Evolutionary conservation across 495 filamentous ascomycete species (phyloP), one percentile per base, ranked within the genome.

Genomic region (Aspergillus heteromorphus): DNA sequence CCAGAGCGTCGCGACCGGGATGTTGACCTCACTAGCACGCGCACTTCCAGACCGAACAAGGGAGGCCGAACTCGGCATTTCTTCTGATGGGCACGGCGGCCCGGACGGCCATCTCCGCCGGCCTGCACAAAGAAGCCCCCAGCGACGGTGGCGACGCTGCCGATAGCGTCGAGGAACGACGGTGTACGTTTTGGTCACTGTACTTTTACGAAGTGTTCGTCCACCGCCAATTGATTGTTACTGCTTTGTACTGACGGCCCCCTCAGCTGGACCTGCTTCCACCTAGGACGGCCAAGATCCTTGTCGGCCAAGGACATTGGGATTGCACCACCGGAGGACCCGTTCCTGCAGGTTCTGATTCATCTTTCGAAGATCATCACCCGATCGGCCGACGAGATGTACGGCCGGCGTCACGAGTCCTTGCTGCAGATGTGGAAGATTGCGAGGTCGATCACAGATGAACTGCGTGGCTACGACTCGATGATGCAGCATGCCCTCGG

Each of bases 381-480:
- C 30, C 65, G 71, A 0, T 70, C 71, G 5, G 60, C 66, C 0
- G 61, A 67, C 8, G 65, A 74, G 45, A 72, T 77, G 14, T 77
- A 75, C 36, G 65, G 67, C 9, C 65, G 63, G 48, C 61, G 62
- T 10, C 69, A 74, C 50, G 74, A 75, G 8, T 77, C 74, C 10
- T 49, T 77, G 10, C 49, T 75, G 23, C 67, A 74, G 7, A 72
- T 77, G 71, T 77, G 73, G 70, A 66, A 58, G 36, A 65, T 70
- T 13, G 72, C 74, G 4, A 61, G 67, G 23, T 72, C 69, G 1
- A 74, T 77, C 10, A 43, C 55, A 4, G 62, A 69, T 20, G 71
- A 76, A 11, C 60, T 72, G 48, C 69, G 67, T 6, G 50, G 52
- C 0, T 70, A 63, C 23, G 69, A 74, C 19, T 40, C 55, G 0